A percentile compares a stretch with the other conserved stretches of the same genome.
Evolutionary conservation across 345 rosid species (phyloP).

Genomic region (Populus deltoides): DNA sequence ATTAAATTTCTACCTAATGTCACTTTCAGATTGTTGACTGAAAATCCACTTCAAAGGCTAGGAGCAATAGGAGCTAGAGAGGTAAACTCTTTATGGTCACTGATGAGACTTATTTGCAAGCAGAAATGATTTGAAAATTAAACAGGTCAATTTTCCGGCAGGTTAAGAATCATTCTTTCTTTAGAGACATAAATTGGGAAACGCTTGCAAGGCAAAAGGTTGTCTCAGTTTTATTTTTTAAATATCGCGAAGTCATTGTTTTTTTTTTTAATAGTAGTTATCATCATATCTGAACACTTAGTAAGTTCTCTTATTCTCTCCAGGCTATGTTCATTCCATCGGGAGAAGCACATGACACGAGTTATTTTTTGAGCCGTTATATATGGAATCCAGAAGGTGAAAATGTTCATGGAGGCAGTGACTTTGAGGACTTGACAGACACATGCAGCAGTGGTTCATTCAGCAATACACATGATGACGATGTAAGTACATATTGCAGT

Average conservation of each 20-base stretch:
- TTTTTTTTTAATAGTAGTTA: background rate
- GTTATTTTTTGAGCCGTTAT: conserved; percentile 92
- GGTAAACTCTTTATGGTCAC: conserved; percentile 41
- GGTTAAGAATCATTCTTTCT: conserved; percentile 85
- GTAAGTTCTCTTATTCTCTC: conserved; percentile 13
- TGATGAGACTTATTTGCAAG: conserved; percentile 9
- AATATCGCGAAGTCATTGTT: background rate
- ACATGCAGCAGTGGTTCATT: conserved; percentile 69
- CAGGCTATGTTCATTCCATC: conserved; percentile 97
- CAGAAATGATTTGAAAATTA: conserved; percentile 7
- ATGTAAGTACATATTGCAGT: conserved; percentile 34
- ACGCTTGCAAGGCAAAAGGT: conserved; percentile 97
- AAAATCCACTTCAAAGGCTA: conserved; percentile 82
- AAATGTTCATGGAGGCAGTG: conserved; percentile 71
- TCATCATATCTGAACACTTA: conserved; percentile 14
- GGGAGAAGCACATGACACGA: conserved; percentile 76
- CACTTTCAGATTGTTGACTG: conserved; percentile 72
- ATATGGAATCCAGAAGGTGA: conserved; percentile 90
- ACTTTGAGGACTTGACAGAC: conserved; percentile 78
- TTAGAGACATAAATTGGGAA: conserved; percentile 88
- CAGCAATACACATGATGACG: conserved; percentile 72
- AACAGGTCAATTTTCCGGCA: conserved; percentile 25
- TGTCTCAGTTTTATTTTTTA: background rate
- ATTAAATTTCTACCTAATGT: conserved; percentile 8
- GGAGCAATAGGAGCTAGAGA: conserved; percentile 90